Percentiles rank a stretch among this genome's conserved stretches.
Conservation (phyloP, 2,329 filamentous ascomycete genomes). For the Aspergillus viridinutans region DNA sequence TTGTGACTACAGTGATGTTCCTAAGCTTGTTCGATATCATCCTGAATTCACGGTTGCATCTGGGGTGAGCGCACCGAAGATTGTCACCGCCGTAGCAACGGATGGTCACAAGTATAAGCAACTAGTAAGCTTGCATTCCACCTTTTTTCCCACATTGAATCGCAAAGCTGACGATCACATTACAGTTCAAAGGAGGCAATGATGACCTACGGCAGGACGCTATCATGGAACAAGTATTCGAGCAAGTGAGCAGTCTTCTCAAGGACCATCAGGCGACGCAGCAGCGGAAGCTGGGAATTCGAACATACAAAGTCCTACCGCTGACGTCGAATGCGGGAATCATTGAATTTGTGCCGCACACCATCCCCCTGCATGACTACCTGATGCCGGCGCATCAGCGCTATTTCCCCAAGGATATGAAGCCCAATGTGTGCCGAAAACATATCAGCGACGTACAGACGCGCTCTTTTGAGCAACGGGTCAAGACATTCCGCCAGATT, state of each 20-base stretch:
- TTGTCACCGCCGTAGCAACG: slow-evolving; percentile 74
- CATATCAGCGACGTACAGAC: slow-evolving; percentile 71
- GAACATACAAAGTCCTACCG: slow-evolving; percentile 95
- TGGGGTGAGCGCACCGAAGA: slow-evolving; percentile 89
- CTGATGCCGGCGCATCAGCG: slow-evolving; percentile 83
- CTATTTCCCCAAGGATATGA: slow-evolving; percentile 82
- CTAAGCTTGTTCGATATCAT: slow-evolving; percentile 68
- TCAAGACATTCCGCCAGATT: slow-evolving; percentile 72
- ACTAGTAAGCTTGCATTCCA: slow-evolving; percentile 50
- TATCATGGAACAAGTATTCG: slow-evolving; percentile 99
- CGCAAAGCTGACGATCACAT: slow-evolving; percentile 7
- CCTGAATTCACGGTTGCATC: slow-evolving; percentile 78
- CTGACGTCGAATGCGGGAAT: slow-evolving; percentile 80
- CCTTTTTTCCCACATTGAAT: not conserved
- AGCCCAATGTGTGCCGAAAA: slow-evolving; percentile 69
- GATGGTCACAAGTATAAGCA: slow-evolving; percentile 82
- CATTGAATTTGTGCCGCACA: slow-evolving; percentile 96
- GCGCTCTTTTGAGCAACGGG: slow-evolving; percentile 64
- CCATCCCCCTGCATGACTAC: slow-evolving; percentile 86
- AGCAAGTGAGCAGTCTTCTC: slow-evolving; percentile 85
- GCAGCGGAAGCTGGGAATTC: slow-evolving; percentile 81
- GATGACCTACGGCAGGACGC: slow-evolving; percentile 96
- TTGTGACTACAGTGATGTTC: slow-evolving; percentile 71
- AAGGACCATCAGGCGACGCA: slow-evolving; percentile 81
- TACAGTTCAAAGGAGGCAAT: slow-evolving; percentile 81